Evolutionary conservation across 2,329 filamentous ascomycete species (phyloP), one percentile per base, ranked within the genome.

Genomic region (Aspergillus sergii): DNA sequence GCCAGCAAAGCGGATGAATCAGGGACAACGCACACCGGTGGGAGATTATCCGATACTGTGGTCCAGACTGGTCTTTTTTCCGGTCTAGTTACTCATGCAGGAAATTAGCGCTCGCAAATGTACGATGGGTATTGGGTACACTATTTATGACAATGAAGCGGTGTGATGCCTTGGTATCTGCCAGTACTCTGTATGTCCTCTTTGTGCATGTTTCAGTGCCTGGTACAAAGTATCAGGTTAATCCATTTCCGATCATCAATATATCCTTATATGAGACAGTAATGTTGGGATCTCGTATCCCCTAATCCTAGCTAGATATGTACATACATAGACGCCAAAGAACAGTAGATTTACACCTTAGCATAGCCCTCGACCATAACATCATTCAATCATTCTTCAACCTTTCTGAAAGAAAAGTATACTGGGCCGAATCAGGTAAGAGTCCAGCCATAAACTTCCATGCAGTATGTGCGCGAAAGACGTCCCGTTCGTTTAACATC

Each of bases 341-440:
- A 55, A 55, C 30, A 55, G n/a, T 55, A 41, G 21, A 55, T 39
- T 55, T 55, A 55, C 51, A 55, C 26, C 51, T 39, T 39, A 23
- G 51, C 51, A 55, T 39, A 55, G 14, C 30, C 19, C 28, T n/a
- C 14, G 34, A 51, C 16, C 50, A 34, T 45, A 57, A 57, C 45
- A 58, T 61, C 32, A 58, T 39, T 58, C 28, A 36, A 48, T 58
- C 59, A 48, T 51, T 46, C 41, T 21, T 16, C 34, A 48, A 39
- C 54, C 53, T 51, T 53, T 43, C 54, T 6, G 34, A 55, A 21
- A 51, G 16, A 11, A 19, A 51, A 51, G 16, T 19, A 32, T 21
- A 51, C 26, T 9, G 34, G 14, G 9, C 16, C 19, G n/a, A 34
- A 12, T 11, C 14, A n/a, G 3, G 48, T 12, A n/a, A 28, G 4